Evolutionary conservation across 306 rosid species (phyloP).

Genomic region (Quercus suber): DNA sequence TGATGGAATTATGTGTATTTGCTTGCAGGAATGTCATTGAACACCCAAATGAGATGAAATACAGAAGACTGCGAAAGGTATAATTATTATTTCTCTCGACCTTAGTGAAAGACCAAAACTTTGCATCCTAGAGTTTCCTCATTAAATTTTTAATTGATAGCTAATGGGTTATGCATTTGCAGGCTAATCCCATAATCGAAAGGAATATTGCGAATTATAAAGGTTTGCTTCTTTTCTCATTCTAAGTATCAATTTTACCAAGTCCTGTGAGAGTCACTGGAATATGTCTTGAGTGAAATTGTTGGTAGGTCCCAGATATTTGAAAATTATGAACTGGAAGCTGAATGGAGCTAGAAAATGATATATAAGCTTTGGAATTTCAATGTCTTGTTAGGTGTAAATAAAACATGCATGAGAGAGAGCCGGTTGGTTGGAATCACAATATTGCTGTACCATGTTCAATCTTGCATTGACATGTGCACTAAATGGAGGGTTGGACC

Average conservation of each 20-base stretch:
- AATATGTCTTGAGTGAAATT: background rate
- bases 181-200: conserved; percentile 76
- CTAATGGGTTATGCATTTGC: conserved; percentile 36
- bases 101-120: background rate
- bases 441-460: background rate
- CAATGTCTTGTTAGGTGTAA: background rate
- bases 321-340: background rate
- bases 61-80: conserved; percentile 79
- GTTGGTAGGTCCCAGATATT: background rate
- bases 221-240: conserved; percentile 49
- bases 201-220: conserved; percentile 56
- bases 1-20: conserved; percentile 11
- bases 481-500: background rate
- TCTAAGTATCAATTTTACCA: conserved; percentile 6
- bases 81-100: background rate
- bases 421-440: background rate
- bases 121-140: background rate
- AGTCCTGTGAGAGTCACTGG: background rate
- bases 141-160: background rate
- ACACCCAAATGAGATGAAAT: conserved; percentile 74
- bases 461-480: background rate
- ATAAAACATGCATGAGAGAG: background rate
- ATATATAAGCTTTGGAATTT: background rate
- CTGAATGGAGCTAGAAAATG: background rate
- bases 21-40: conserved; percentile 73